Evolutionary conservation across 2,329 filamentous ascomycete genomes (phyloP).

Genomic region (Pseudogymnoascus sp.): DNA sequence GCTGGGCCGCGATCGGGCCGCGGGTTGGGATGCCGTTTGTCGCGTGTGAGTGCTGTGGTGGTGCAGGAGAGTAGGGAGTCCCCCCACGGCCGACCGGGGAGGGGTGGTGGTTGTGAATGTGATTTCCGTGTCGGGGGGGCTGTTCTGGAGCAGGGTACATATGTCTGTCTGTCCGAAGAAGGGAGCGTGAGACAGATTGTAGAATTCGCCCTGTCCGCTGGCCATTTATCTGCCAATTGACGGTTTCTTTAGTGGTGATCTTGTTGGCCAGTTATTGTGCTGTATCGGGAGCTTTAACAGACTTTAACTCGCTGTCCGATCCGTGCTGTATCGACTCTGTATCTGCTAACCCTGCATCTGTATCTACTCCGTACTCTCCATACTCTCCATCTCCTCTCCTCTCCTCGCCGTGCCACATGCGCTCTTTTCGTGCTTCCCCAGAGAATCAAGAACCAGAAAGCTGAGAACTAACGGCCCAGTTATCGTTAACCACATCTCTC

Average conservation of each 20-base stretch:
- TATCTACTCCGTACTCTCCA: background rate
- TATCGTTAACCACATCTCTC: background rate
- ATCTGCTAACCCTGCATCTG: background rate
- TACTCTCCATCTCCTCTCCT: no score
- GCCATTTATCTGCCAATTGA: background rate
- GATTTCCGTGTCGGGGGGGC: background rate
- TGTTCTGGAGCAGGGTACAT: background rate
- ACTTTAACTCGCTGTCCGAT: background rate
- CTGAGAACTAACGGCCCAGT: background rate
- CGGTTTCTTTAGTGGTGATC: background rate
- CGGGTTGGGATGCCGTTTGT: background rate
- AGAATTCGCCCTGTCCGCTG: background rate
- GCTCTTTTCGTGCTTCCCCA: background rate
- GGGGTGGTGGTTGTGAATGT: background rate
- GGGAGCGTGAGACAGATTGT: background rate
- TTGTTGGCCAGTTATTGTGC: background rate
- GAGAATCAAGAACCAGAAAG: background rate
- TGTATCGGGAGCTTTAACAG: background rate
- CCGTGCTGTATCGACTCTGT: background rate
- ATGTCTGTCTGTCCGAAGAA: background rate
- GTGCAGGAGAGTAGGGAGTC: background rate
- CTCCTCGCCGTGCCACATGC: background rate
- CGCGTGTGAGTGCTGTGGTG: background rate
- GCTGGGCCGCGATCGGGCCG: background rate
- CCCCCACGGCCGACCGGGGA: background rate